Percentiles rank a stretch among this genome's conserved stretches.
phyloP scores from a whole-genome alignment of 495 filamentous ascomycete species.

The Barbatosphaeria neglecta region DNA sequence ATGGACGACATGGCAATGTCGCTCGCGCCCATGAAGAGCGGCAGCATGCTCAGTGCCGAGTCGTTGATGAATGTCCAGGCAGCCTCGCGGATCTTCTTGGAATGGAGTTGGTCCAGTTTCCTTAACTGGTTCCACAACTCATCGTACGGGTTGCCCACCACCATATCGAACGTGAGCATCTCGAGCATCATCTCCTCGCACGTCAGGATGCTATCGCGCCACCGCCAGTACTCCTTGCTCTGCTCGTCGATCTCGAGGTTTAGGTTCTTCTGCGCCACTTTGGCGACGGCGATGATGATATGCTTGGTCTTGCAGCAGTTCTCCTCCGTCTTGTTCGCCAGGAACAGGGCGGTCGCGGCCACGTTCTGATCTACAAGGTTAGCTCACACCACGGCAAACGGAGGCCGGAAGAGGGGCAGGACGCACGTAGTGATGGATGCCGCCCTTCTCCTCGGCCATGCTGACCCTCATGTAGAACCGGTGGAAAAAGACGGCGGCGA shows the following conservation, averaged over 20 bases:
- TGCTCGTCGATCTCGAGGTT: conserved; percentile 84
- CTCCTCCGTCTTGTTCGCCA: conserved; percentile 95
- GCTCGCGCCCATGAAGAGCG: conserved; percentile 65
- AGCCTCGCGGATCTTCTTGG: conserved; percentile 66
- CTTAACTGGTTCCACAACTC: conserved; percentile 67
- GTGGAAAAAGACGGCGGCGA: conserved; percentile 89
- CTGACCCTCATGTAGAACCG: conserved; percentile 85
- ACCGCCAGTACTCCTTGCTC: conserved; percentile 92
- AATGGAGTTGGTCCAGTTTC: conserved; percentile 55
- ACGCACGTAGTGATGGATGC: conserved; percentile 75
- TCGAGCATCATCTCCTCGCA: conserved; percentile 90
- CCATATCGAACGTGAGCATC: conserved; percentile 84
- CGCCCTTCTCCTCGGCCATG: conserved; percentile 56
- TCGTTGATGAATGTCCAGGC: conserved; percentile 93
- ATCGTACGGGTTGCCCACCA: conserved; percentile 73
- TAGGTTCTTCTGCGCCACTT: conserved; percentile 87
- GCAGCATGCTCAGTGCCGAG: conserved; percentile 67
- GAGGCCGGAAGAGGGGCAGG: not conserved
- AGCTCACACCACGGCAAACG: not conserved
- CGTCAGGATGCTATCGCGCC: conserved; percentile 83
- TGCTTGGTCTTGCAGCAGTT: conserved; percentile 90
- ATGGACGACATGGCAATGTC: conserved; percentile 77
- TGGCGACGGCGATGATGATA: conserved; percentile 80
- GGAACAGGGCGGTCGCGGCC: conserved; percentile 78
- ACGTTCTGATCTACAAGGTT: conserved; percentile 43